phyloP scores from a whole-genome alignment of 2,329 filamentous ascomycete species.

The Sporothrix protearum region DNA sequence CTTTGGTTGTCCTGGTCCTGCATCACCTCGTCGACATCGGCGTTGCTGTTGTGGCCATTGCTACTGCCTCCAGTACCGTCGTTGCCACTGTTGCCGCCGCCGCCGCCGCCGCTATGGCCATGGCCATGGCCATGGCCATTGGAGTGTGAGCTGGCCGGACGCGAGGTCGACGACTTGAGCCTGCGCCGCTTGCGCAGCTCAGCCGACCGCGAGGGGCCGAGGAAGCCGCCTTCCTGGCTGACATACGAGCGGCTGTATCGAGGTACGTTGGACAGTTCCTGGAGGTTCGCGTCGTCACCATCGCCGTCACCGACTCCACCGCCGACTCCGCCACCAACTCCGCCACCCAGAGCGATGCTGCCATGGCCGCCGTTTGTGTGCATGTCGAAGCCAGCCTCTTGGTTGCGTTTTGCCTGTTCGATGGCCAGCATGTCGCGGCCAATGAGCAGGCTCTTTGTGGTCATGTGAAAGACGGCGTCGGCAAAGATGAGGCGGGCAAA shows the following conservation, averaged over 20 bases:
- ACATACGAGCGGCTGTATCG: conserved; percentile 64
- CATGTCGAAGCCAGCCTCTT: background rate
- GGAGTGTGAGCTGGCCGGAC: conserved; percentile 7
- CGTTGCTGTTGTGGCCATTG: background rate
- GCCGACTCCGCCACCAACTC: background rate
- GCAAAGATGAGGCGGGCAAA: conserved; percentile 64
- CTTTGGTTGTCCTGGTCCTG: conserved; percentile 27
- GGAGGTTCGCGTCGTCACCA: conserved; percentile 36
- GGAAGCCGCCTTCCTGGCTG: conserved; percentile 66
- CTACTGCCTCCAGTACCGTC: too few species aligned
- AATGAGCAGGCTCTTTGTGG: conserved; percentile 67
- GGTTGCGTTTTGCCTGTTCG: conserved; percentile 46
- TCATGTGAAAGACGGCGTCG: conserved; percentile 77
- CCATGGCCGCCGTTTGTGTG: background rate
- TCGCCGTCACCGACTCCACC: too few species aligned
- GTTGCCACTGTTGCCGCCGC: too few species aligned
- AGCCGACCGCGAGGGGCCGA: conserved; percentile 47
- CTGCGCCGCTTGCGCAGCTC: background rate
- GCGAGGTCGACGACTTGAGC: background rate
- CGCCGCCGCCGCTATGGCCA: too few species aligned
- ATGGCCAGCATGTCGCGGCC: conserved; percentile 65
- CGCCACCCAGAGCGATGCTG: background rate
- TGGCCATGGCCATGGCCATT: background rate
- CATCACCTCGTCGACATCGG: background rate
- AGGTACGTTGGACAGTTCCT: background rate